phyloP scores from a whole-genome alignment of 2,329 filamentous ascomycete species.

The Verticillium isaacii region DNA sequence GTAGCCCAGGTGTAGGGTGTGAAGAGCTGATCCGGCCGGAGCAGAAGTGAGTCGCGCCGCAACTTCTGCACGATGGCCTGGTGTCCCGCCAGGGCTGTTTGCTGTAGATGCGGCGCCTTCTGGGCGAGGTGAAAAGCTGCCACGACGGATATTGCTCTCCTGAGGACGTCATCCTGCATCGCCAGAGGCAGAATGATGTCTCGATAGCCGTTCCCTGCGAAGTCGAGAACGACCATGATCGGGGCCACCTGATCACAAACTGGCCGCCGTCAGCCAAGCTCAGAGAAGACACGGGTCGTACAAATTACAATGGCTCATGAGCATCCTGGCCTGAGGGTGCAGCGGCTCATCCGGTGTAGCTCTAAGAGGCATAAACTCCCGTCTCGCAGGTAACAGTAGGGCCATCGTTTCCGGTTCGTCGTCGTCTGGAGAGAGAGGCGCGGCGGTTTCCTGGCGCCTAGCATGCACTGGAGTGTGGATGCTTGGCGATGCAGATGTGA shows the following conservation, averaged over 20 bases:
- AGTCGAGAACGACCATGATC: slow-evolving; percentile 33
- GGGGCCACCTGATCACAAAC: slow-evolving; percentile 30
- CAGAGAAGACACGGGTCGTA: not conserved
- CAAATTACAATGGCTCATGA: slow-evolving; percentile 28
- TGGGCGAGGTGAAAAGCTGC: slow-evolving; percentile 32
- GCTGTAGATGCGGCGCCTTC: slow-evolving; percentile 21
- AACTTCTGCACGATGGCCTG: slow-evolving; percentile 28
- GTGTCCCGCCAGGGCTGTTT: slow-evolving; percentile 26
- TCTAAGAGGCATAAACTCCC: slow-evolving; percentile 7
- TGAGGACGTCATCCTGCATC: slow-evolving; percentile 26
- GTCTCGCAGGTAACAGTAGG: not conserved
- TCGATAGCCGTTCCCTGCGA: slow-evolving; percentile 29
- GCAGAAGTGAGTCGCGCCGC: slow-evolving; percentile 22
- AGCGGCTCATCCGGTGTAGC: slow-evolving; percentile 19
- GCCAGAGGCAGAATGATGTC: slow-evolving; percentile 33
- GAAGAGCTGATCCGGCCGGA: slow-evolving; percentile 23
- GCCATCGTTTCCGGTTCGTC: not conserved
- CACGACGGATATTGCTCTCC: slow-evolving; percentile 30
- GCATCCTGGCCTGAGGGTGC: slow-evolving; percentile 22
- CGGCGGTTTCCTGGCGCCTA: not conserved
- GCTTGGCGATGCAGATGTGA: not conserved
- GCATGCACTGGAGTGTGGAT: not conserved
- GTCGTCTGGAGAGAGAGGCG: not conserved
- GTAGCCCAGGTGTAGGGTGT: slow-evolving; percentile 30
- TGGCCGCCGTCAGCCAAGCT: slow-evolving; percentile 7